A percentile compares a stretch with the other conserved stretches of the same genome.
Conservation (phyloP, 2,329 filamentous ascomycete genomes). For the Elsinoe ampelina region DNA sequence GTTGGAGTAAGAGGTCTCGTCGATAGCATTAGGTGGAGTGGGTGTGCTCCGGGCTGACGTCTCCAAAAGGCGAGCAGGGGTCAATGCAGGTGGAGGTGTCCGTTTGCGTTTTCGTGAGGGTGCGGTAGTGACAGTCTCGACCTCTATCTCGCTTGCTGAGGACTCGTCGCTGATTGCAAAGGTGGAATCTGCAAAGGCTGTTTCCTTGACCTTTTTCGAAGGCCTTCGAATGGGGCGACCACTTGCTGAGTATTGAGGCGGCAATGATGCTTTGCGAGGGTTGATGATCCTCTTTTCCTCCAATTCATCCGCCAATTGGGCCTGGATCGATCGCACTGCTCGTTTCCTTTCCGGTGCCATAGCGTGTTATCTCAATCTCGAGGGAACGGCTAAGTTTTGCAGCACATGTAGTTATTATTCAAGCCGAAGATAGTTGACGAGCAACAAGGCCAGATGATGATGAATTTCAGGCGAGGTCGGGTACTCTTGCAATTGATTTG, state of each 20-base stretch:
- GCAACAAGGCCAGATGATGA: neutral
- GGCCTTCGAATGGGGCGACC: slow-evolving; percentile 36
- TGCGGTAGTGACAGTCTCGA: slow-evolving; percentile 23
- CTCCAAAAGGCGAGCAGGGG: slow-evolving; percentile 26
- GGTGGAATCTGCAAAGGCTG: slow-evolving; percentile 34
- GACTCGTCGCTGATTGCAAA: slow-evolving; percentile 28
- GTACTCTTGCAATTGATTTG: neutral
- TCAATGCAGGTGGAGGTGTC: slow-evolving; percentile 20
- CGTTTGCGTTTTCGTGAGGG: slow-evolving; percentile 25
- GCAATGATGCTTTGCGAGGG: neutral
- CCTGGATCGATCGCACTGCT: neutral
- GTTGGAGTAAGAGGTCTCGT: slow-evolving; percentile 16
- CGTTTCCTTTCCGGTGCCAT: slow-evolving; percentile 6
- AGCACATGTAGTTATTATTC: too few species aligned
- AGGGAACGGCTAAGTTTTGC: too few species aligned
- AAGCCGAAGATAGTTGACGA: neutral
- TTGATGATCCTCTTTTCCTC: neutral
- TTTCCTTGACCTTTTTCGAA: slow-evolving; percentile 22
- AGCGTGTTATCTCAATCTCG: too few species aligned
- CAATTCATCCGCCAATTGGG: neutral
- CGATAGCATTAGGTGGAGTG: slow-evolving; percentile 23
- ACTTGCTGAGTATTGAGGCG: slow-evolving; percentile 19
- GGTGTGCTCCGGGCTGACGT: slow-evolving; percentile 28
- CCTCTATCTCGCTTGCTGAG: slow-evolving; percentile 26
- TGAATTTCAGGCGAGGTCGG: neutral